Evolutionary conservation across 1,284 basidiomycete genomes (phyloP).

Genomic region (Leccinum pallidistipes): DNA sequence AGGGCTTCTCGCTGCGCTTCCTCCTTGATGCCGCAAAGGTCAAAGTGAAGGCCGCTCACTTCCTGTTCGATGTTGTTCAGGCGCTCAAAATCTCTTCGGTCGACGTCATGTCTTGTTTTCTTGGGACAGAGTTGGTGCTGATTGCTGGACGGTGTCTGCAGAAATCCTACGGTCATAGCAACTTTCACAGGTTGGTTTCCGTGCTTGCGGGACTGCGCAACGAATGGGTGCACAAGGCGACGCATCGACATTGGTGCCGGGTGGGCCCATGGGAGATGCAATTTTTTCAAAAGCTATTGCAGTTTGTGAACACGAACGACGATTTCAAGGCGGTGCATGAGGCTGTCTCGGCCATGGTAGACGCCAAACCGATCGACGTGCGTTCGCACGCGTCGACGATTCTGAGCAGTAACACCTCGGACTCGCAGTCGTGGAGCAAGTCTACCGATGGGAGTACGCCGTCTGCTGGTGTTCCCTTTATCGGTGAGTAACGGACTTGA

Average conservation of each 20-base stretch:
- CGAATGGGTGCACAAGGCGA: conserved; percentile 68
- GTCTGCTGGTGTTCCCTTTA: conserved; percentile 72
- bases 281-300: conserved; percentile 74
- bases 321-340: conserved; percentile 79
- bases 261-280: conserved; percentile 75
- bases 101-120: background rate
- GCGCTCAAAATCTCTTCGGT: too few species aligned
- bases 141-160: conserved; percentile 33
- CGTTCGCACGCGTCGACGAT: conserved; percentile 51
- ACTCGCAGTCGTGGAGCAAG: conserved; percentile 42
- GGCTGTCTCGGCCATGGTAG: conserved; percentile 57
- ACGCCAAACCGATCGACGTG: conserved; percentile 57
- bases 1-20: too few species aligned
- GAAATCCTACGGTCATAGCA: conserved; percentile 84
- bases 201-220: conserved; percentile 79
- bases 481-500: conserved; percentile 50
- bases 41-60: too few species aligned
- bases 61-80: too few species aligned
- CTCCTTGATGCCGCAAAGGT: too few species aligned
- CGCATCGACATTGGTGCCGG: conserved; percentile 67
- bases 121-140: conserved; percentile 5
- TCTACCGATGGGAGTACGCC: conserved; percentile 46
- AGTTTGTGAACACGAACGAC: conserved; percentile 63
- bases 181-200: conserved; percentile 80
- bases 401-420: conserved; percentile 44